Percentiles rank a stretch among this genome's conserved stretches.
Evolutionary conservation across 176 grass and related monocot genomes (phyloP).

Genomic region (Bolboschoenus planiculmis): DNA sequence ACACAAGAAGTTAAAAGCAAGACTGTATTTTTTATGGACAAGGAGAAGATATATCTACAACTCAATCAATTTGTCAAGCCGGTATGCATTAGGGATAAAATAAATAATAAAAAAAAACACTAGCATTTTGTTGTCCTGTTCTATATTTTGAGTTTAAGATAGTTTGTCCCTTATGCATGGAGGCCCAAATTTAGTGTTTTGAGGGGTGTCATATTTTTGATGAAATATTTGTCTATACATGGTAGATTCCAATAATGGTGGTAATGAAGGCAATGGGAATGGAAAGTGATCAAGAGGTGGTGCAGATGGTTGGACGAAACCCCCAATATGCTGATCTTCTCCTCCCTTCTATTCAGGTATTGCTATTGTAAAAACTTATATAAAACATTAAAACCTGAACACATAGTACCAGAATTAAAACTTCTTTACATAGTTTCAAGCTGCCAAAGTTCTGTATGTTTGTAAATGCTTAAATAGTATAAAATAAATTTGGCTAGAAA

Average conservation of each 20-base stretch:
- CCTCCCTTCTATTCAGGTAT: conserved; percentile 75
- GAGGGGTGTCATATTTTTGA: not conserved
- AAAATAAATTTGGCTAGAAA: not conserved
- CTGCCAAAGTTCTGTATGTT: not conserved
- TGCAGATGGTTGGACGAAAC: conserved; percentile 94
- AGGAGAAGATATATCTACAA: conserved; percentile 81
- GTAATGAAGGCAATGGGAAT: conserved; percentile 99
- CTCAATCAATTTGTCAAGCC: conserved; percentile 83
- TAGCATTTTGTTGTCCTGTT: not conserved
- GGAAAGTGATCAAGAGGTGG: conserved; percentile 92
- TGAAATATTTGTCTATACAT: not conserved
- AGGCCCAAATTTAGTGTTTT: not conserved
- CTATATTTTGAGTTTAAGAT: not conserved
- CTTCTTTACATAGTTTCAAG: not conserved
- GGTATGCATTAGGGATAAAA: conserved; percentile 34
- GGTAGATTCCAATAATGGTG: conserved; percentile 92
- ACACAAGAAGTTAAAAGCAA: conserved; percentile 97
- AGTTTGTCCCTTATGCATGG: not conserved
- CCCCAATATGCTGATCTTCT: conserved; percentile 70
- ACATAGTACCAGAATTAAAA: not conserved
- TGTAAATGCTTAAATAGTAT: not conserved
- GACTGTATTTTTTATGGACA: conserved; percentile 77
- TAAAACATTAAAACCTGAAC: not conserved
- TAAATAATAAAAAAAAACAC: not conserved
- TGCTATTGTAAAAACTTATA: not conserved